These are phyloP conservation scores for Alternaria triticimaculans DNA, from an alignment of 2,329 filamentous ascomycete genomes.

Conservation along the genomic window DNA sequence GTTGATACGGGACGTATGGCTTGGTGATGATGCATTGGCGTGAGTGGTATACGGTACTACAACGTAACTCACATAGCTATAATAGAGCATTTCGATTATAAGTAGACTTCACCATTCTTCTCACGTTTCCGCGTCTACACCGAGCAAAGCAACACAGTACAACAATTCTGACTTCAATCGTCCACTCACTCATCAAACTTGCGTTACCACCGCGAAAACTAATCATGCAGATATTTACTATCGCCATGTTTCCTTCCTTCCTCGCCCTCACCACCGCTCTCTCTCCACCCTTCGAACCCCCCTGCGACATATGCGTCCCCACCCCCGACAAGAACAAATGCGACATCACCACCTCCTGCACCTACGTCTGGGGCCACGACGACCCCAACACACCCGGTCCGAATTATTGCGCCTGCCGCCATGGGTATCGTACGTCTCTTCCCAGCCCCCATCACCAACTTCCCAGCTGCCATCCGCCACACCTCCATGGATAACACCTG, in stretches of 20 bases:
- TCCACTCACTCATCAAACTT: not conserved
- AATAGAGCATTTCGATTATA: not conserved
- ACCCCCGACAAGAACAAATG: slow-evolving; percentile 42
- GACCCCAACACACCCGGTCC: not conserved
- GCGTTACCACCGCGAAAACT: fast-evolving
- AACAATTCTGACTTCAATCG: not conserved
- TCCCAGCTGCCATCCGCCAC: too few relatives aligned
- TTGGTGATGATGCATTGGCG: fast-evolving
- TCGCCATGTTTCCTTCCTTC: not conserved
- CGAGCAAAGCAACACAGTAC: not conserved
- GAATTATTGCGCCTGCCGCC: slow-evolving; percentile 2
- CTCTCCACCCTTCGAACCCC: not conserved
- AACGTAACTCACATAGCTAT: not conserved
- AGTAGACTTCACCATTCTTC: fast-evolving
- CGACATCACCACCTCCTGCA: slow-evolving; percentile 54
- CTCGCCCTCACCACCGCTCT: not conserved
- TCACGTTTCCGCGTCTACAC: fast-evolving
- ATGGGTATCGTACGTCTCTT: slow-evolving; percentile 2
- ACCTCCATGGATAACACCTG: too few relatives aligned
- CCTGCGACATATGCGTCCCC: not conserved
- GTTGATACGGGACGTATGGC: not conserved
- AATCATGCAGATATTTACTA: not conserved
- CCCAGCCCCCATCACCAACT: too few relatives aligned
- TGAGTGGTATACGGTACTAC: not conserved
- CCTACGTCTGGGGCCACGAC: slow-evolving; percentile 23